A percentile compares a stretch with the other conserved stretches of the same genome.
Evolutionary conservation across 1,284 basidiomycete genomes (phyloP).

Genomic region (Melampsora americana): DNA sequence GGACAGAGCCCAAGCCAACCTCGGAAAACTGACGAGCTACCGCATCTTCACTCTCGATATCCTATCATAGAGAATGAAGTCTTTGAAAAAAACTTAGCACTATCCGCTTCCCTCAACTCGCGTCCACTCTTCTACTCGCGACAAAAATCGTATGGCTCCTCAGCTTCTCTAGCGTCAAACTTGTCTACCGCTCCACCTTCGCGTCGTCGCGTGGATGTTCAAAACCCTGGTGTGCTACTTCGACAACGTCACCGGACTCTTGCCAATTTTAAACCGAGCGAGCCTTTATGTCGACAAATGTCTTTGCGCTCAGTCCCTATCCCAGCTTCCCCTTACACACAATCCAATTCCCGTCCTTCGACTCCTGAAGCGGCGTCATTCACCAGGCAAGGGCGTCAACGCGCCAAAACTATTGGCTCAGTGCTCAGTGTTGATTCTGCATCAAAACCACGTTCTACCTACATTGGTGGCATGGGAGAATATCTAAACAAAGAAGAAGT

Average conservation of each 20-base stretch:
- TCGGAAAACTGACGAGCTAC: neutral
- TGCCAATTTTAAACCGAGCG: neutral
- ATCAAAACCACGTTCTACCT: slow-evolving; percentile 19
- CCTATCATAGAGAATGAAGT: too few species aligned
- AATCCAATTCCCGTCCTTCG: slow-evolving; percentile 14
- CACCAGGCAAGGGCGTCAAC: slow-evolving; percentile 18
- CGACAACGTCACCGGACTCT: slow-evolving; percentile 23
- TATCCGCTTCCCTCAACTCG: too few species aligned
- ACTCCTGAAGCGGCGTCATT: slow-evolving; percentile 2
- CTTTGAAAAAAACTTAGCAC: too few species aligned
- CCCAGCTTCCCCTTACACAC: slow-evolving; percentile 16
- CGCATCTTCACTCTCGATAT: too few species aligned
- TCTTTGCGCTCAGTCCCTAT: slow-evolving; percentile 9
- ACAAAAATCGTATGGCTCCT: slow-evolving; percentile 23
- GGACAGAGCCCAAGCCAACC: neutral
- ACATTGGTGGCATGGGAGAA: slow-evolving; percentile 34
- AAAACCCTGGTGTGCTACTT: slow-evolving; percentile 19
- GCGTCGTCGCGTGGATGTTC: slow-evolving; percentile 4
- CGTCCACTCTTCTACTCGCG: neutral
- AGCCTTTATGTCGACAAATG: neutral
- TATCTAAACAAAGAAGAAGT: slow-evolving; percentile 30
- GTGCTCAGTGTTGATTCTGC: neutral
- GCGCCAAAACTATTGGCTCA: neutral
- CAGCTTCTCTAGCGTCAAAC: slow-evolving; percentile 6
- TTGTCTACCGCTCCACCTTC: neutral